Conservation (phyloP, 2,329 filamentous ascomycete genomes). For the Aspergillus sp. region DNA sequence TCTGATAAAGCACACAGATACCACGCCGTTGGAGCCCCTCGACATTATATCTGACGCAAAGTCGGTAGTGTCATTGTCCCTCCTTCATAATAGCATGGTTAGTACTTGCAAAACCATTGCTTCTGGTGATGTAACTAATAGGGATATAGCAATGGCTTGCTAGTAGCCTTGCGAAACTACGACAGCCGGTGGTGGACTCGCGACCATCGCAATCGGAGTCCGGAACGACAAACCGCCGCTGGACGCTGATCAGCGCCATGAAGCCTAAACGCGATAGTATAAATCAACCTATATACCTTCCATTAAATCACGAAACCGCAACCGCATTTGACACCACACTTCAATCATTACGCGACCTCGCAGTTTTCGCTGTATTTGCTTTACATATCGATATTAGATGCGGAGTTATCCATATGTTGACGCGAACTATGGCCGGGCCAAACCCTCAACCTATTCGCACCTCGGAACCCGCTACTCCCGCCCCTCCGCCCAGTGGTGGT, state of each 20-base stretch:
- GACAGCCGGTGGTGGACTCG: constrained; percentile 67
- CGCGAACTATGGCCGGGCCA: constrained; percentile 61
- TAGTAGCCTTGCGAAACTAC: constrained; percentile 75
- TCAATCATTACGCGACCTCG: constrained; percentile 77
- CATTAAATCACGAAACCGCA: constrained; percentile 82
- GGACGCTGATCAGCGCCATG: constrained; percentile 76
- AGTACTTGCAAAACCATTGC: constrained; percentile 12
- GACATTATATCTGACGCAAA: constrained; percentile 91
- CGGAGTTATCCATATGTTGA: constrained; percentile 77
- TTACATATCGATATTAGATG: constrained; percentile 87
- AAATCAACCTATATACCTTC: constrained; percentile 72
- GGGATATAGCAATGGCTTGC: constrained; percentile 74
- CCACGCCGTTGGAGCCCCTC: constrained; percentile 66
- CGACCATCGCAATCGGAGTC: constrained; percentile 44
- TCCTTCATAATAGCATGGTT: constrained; percentile 90
- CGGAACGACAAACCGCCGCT: constrained; percentile 65
- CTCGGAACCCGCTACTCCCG: constrained; percentile 47
- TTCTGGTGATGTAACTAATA: constrained; percentile 12
- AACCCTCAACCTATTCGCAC: constrained; percentile 40
- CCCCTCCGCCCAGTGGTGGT: constrained; percentile 72
- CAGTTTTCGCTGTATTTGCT: constrained; percentile 74
- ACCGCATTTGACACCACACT: constrained; percentile 86
- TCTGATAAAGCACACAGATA: constrained; percentile 54
- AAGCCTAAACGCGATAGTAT: constrained; percentile 53
- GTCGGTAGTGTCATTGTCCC: constrained; percentile 77